Evolutionary conservation across 805 yeast species (phyloP).

Genomic region (Suhomyces sp.): DNA sequence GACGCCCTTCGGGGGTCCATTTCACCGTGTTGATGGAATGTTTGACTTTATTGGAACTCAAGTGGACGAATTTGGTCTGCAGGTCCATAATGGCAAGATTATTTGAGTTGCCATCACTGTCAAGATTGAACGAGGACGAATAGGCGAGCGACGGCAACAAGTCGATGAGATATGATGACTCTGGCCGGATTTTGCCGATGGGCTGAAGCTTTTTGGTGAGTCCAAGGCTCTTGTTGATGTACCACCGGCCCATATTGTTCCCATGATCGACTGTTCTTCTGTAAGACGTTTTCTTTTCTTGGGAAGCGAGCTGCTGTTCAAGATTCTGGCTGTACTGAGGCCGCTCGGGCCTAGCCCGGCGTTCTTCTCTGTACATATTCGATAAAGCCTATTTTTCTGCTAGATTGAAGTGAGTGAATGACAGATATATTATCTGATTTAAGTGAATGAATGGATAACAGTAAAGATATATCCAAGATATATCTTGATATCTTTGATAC

Average conservation of each 20-base stretch:
- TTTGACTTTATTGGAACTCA: slow-evolving; percentile 85
- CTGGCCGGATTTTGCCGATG: slow-evolving; percentile 62
- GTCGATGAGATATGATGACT: slow-evolving; percentile 60
- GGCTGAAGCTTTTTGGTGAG: slow-evolving; percentile 29
- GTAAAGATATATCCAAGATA: background rate
- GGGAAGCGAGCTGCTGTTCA: slow-evolving; percentile 44
- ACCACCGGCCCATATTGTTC: slow-evolving; percentile 66
- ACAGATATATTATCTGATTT: background rate
- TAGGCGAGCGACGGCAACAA: slow-evolving; percentile 66
- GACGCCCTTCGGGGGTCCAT: slow-evolving; percentile 96
- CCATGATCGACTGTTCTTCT: slow-evolving; percentile 79
- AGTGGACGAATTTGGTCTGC: slow-evolving; percentile 81
- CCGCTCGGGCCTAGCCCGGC: slow-evolving; percentile 1
- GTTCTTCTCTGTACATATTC: background rate
- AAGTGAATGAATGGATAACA: background rate
- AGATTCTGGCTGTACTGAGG: slow-evolving; percentile 30
- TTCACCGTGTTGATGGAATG: slow-evolving; percentile 87
- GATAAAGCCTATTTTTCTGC: background rate
- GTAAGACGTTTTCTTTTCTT: slow-evolving; percentile 51
- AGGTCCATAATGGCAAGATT: slow-evolving; percentile 56
- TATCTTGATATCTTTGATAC: no score
- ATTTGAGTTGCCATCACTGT: slow-evolving; percentile 22
- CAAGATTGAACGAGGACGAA: slow-evolving; percentile 29
- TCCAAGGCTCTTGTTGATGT: slow-evolving; percentile 44
- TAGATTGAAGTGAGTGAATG: background rate